Conservation (phyloP, 768 basidiomycete species). For the Leccinum uliginosum region DNA sequence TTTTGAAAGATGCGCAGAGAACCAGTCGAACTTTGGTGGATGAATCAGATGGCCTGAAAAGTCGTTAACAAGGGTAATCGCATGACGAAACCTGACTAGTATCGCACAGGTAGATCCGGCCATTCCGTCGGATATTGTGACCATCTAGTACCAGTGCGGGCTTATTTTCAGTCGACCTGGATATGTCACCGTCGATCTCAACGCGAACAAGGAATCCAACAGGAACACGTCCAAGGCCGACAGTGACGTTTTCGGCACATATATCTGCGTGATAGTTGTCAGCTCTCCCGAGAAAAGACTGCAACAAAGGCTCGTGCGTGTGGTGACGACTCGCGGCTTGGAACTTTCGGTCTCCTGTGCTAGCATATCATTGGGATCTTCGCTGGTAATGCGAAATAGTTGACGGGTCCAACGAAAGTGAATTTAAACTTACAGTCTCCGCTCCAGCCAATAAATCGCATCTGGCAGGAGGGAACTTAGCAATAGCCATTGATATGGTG, state of each 20-base stretch:
- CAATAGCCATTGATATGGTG: background rate
- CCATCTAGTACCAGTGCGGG: background rate
- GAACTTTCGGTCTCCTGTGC: too few species aligned
- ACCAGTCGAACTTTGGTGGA: background rate
- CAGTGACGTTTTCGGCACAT: constrained; percentile 3
- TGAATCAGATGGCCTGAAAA: background rate
- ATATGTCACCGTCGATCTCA: background rate
- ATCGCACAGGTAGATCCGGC: background rate
- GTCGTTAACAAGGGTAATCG: background rate
- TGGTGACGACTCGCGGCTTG: background rate
- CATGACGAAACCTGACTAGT: background rate
- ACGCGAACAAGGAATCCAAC: constrained; percentile 9
- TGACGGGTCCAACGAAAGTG: background rate
- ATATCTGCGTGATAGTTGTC: background rate
- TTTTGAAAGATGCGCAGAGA: constrained; percentile 2
- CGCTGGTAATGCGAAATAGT: background rate
- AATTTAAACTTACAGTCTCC: background rate
- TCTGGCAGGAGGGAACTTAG: background rate
- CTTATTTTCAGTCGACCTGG: background rate
- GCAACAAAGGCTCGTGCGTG: background rate
- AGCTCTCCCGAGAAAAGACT: background rate
- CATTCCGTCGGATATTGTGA: background rate
- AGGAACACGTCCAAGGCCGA: constrained; percentile 5
- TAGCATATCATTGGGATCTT: too few species aligned
- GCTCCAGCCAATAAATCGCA: background rate